phyloP scores from a whole-genome alignment of 306 rosid genomes.

The Ammopiptanthus mongolicus region DNA sequence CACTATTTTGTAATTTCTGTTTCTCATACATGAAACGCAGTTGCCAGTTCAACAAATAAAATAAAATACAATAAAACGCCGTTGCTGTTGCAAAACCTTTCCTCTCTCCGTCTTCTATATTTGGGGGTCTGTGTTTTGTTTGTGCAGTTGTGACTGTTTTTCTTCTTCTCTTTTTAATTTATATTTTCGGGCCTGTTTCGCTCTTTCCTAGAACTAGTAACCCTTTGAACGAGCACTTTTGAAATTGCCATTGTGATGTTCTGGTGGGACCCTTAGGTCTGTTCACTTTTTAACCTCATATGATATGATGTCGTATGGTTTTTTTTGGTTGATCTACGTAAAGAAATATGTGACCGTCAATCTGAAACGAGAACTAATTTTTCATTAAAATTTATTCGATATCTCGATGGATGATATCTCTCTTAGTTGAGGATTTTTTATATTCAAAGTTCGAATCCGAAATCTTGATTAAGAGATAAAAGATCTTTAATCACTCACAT shows the following conservation, averaged over 20 bases:
- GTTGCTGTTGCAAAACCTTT: neutral
- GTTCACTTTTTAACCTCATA: slow-evolving; percentile 41
- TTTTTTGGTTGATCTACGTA: no score
- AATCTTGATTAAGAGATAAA: no score
- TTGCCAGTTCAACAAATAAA: neutral
- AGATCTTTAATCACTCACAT: no score
- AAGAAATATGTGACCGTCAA: no score
- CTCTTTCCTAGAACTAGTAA: slow-evolving; percentile 16
- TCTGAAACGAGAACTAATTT: no score
- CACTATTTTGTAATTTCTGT: neutral
- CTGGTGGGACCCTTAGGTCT: slow-evolving; percentile 18
- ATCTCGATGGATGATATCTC: no score
- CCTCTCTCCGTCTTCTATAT: neutral
- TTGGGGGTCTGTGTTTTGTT: neutral
- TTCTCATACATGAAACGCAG: slow-evolving; percentile 3
- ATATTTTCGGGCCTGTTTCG: neutral
- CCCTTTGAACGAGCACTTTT: slow-evolving; percentile 43
- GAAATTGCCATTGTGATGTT: slow-evolving; percentile 23
- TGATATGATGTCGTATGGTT: neutral
- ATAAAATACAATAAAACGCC: neutral
- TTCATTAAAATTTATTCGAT: no score
- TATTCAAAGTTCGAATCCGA: no score
- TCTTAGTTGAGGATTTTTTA: no score
- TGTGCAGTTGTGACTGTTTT: neutral
- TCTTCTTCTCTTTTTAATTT: neutral